A percentile compares a stretch with the other conserved stretches of the same genome.
Evolutionary conservation across 2,329 filamentous ascomycete species (phyloP).

Genomic region (Teratosphaeria pseudoeucalypti): DNA sequence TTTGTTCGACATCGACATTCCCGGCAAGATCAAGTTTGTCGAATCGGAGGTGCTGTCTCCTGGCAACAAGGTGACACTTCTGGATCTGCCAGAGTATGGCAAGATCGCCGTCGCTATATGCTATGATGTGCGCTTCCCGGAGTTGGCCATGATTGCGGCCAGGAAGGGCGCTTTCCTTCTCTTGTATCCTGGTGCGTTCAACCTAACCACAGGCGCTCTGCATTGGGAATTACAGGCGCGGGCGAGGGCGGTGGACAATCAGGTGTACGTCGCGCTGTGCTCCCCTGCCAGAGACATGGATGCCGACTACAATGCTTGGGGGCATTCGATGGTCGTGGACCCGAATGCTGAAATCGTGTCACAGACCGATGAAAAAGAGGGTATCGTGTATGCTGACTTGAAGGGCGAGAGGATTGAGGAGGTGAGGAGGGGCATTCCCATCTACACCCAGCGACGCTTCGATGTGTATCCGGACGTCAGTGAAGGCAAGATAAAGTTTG

Average conservation of each 20-base stretch:
- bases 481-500: slow-evolving; percentile 36
- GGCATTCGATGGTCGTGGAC: slow-evolving; percentile 80
- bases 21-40: slow-evolving; percentile 81
- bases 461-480: slow-evolving; percentile 93
- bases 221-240: slow-evolving; percentile 82
- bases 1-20: slow-evolving; percentile 96
- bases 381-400: slow-evolving; percentile 64
- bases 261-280: slow-evolving; percentile 87
- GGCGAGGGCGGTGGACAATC: slow-evolving; percentile 82
- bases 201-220: slow-evolving; percentile 79
- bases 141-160: slow-evolving; percentile 80
- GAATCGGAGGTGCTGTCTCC: slow-evolving; percentile 83
- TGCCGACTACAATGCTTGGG: slow-evolving; percentile 79
- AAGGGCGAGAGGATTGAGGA: slow-evolving; percentile 58
- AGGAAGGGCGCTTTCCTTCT: slow-evolving; percentile 78
- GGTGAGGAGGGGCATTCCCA: slow-evolving; percentile 71
- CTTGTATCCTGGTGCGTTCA: slow-evolving; percentile 94
- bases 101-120: slow-evolving; percentile 84
- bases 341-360: slow-evolving; percentile 74
- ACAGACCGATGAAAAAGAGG: slow-evolving; percentile 69
- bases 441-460: slow-evolving; percentile 76
- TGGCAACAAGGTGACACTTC: slow-evolving; percentile 72
- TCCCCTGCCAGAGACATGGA: slow-evolving; percentile 72
- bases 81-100: slow-evolving; percentile 82
- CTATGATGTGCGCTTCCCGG: slow-evolving; percentile 95